Evolutionary conservation across 2,329 filamentous ascomycete genomes (phyloP), one percentile per base, ranked within the genome.

Genomic region (Raffaelea albimanens): DNA sequence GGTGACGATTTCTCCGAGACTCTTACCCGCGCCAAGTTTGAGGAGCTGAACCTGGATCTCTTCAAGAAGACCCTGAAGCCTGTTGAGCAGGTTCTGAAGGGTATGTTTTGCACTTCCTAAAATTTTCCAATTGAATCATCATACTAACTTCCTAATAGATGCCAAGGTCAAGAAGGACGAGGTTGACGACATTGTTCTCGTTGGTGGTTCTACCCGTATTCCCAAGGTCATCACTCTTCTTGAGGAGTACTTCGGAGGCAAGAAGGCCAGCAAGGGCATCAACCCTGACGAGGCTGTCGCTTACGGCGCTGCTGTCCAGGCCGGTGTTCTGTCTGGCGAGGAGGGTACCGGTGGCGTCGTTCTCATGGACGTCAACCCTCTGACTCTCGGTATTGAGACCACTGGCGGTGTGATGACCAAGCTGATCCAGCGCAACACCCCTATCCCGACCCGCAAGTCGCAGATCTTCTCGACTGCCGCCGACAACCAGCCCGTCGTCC

Each of bases 51-150:
- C 85, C 90, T 90, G 60, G 91, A 97, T 63, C 83, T 97, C 53
- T 97, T 97, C 85, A 95, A 95, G 84, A 95, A 93, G 81, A 97
- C 93, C 50, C 81, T 97, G 57, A 95, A 96, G 82, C 91, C 93
- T 50, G 93, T 97, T 57, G 89, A 97, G 76, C 90, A 96, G 79
- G 93, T 97, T 58, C 80, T 98, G 65, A 95, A 95, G 78, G 47
- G n/a, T n/a, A n/a, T n/a, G n/a, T n/a, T n/a, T n/a, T n/a, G n/a
- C n/a, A 41, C 31, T 34, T 9, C 9, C 31, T 40, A 45, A 45
- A n/a, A 3, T 33, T 3, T 18, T 19, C 18, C n/a, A 45, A n/a
- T n/a, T n/a, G n/a, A n/a, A n/a, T n/a, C n/a, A n/a, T n/a, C n/a
- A n/a, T n/a, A 93, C n/a, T n/a, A n/a, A n/a, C n/a, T n/a, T n/a